Base-by-base conservation (phyloP, 257 asterid genomes). In the Ligustrum vulgare region DNA sequence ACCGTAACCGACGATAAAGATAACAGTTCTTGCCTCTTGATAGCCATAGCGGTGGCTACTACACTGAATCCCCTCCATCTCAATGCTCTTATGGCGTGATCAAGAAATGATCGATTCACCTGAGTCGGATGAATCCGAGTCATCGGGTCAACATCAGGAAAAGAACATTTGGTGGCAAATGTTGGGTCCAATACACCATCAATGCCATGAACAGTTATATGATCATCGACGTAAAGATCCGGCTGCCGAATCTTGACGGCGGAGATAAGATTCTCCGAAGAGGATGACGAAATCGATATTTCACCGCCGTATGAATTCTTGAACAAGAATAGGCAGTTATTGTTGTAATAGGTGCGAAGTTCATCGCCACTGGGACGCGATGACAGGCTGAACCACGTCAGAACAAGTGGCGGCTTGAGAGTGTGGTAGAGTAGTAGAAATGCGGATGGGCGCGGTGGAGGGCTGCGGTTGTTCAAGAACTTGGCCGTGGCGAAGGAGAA, bases 361-460 rank as follows among this genome's bases (percentile, higher is more conserved):
- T 87, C 84, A 8, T 80, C 81, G 25, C 86, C 88, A 69, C 85
- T 80, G 63, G 63, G 67, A 20, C 76, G 81, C 0, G 91, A 66
- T 64, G 85, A 72, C 69, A 91, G 83, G 18, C 81, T 36, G 10
- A 70, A 51, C 85, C 87, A 89, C 13, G 82, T 79, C 81, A 89
- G 95, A 62, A 75, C 9, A 3, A 83, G 83, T 2, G 97, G 87
- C 8, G 82, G 85, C 28, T 72, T 80, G 70, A 91, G 81, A 25
- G 95, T 86, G 85, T 89, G 96, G 82, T 84, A 88, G 73, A 81
- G 88, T 72, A 91, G 87, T 84, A 86, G 88, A 33, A 86, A 31
- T 41, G 84, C 18, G 75, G 94, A 85, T 37, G 90, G 96, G 68
- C 87, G 88, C 71, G 89, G 89, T 22, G 90, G 84, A 3, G 81